Conservation (phyloP, 2,329 filamentous ascomycete species). For the Fusarium clavum region DNA sequence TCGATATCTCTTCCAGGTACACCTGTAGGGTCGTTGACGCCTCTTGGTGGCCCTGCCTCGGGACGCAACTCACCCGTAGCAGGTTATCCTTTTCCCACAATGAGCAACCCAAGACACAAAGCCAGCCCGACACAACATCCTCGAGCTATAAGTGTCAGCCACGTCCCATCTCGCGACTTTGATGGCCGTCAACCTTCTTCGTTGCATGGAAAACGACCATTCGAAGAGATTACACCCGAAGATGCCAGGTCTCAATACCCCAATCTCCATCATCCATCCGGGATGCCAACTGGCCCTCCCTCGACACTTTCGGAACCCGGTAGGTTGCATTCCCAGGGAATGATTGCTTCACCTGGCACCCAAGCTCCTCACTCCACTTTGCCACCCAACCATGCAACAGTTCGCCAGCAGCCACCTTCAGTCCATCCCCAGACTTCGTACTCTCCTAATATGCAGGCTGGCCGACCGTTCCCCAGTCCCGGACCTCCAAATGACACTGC, state of each 20-base stretch:
- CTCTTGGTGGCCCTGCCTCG: constrained; percentile 47
- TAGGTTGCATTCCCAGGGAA: constrained; percentile 54
- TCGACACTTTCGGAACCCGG: constrained; percentile 44
- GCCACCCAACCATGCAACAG: constrained; percentile 36
- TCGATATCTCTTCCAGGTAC: constrained; percentile 52
- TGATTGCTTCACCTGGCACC: constrained; percentile 41
- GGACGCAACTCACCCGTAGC: constrained; percentile 50
- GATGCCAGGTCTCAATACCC: constrained; percentile 45
- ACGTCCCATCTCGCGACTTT: constrained; percentile 40
- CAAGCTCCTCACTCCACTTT: constrained; percentile 43
- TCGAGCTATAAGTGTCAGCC: constrained; percentile 47
- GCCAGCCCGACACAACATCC: constrained; percentile 50
- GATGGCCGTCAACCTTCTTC: constrained; percentile 41
- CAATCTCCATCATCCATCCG: constrained; percentile 43
- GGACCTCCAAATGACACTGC: constrained; percentile 39
- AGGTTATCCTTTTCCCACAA: constrained; percentile 48
- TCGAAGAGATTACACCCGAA: constrained; percentile 46
- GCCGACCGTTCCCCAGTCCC: constrained; percentile 39
- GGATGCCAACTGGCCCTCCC: constrained; percentile 40
- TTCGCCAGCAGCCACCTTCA: constrained; percentile 30
- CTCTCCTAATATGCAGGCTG: constrained; percentile 34
- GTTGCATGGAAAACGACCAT: constrained; percentile 49
- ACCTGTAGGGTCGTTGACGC: constrained; percentile 46
- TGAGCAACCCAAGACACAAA: constrained; percentile 47
- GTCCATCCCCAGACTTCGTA: constrained; percentile 38